Base-by-base conservation (phyloP, 164 flowering plant species). In the Annona cherimola region DNA sequence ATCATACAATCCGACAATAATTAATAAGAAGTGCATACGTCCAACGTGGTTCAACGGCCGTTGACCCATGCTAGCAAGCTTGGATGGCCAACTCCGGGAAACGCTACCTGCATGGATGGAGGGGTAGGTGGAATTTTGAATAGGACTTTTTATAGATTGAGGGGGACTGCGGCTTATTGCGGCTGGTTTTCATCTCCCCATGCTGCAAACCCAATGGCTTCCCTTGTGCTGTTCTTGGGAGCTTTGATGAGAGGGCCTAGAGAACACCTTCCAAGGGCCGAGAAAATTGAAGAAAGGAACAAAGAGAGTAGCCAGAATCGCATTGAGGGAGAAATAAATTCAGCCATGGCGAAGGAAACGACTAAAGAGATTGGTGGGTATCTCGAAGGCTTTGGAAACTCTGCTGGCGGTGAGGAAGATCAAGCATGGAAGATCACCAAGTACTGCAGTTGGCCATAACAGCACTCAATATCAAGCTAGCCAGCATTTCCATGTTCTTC, bases 191-290 rank as follows among this genome's bases (percentile, higher is more conserved):
- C 35, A 26, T 0, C 20, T 45, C 5, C 40, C 26, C 39, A 20
- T 35, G 16, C 55, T 35, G 16, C 55, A n/a, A 61, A 5, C 14
- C 2, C 9, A 26, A 83, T 80, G 85, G 83, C 85, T 60, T 83
- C 85, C 3, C 65, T 83, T 6, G 26, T 83, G 42, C 72, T 83
- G 69, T 74, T 83, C 39, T 16, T 81, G 75, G 80, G 71, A 74
- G 86, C 80, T 3, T 46, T 83, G 19, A 39, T 83, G 41, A 72
- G 67, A 66, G 8, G 69, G 40, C 35, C 9, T 3, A 42, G 60
- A 0, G 46, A 61, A 5, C 46, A 62, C 41, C 45, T 61, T 70
- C 4, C 61, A 18, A 42, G 11, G n/a, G 39, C 14, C 20, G 50
- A 69, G 19, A 42, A 14, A 59, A 4, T 4, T 8, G 45, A 7